Percentiles rank a stretch among this genome's conserved stretches.
Evolutionary conservation across 106 monocot species (phyloP).

Genomic region (Dendrobium catenatum): DNA sequence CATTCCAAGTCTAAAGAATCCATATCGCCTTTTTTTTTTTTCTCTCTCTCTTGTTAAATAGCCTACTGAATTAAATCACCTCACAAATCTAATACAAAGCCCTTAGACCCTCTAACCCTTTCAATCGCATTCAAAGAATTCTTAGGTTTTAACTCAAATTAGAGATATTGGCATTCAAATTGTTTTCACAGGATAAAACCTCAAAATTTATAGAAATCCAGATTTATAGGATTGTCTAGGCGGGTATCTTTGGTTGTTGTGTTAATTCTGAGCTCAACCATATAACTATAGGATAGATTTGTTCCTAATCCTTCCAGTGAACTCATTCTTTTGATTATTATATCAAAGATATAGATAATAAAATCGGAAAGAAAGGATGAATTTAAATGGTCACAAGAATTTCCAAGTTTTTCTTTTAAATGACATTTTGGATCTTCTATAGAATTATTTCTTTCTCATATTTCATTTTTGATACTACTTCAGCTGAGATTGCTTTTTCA

Average conservation of each 20-base stretch:
- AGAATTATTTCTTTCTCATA: not conserved
- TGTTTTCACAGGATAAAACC: too few relatives aligned
- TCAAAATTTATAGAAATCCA: too few relatives aligned
- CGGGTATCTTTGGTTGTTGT: not conserved
- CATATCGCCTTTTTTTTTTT: too few relatives aligned
- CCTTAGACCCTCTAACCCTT: not conserved
- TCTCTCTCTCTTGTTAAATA: too few relatives aligned
- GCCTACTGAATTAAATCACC: not conserved
- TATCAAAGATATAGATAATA: not conserved
- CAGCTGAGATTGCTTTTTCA: not conserved
- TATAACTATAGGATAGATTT: not conserved
- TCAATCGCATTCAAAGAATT: not conserved
- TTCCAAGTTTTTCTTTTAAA: not conserved
- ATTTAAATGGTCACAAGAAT: not conserved
- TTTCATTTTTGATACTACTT: not conserved
- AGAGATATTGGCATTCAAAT: not conserved
- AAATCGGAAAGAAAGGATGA: not conserved
- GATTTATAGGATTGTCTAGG: too few relatives aligned
- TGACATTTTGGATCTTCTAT: not conserved
- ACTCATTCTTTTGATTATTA: not conserved
- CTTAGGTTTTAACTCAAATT: not conserved
- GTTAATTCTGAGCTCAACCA: not conserved
- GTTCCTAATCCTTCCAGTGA: not conserved
- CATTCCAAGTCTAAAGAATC: too few relatives aligned
- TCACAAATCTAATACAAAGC: not conserved